Percentiles rank a stretch among this genome's conserved stretches.
phyloP scores from a whole-genome alignment of 371 early-diverging fungal genomes.

The Mortierella sp. region DNA sequence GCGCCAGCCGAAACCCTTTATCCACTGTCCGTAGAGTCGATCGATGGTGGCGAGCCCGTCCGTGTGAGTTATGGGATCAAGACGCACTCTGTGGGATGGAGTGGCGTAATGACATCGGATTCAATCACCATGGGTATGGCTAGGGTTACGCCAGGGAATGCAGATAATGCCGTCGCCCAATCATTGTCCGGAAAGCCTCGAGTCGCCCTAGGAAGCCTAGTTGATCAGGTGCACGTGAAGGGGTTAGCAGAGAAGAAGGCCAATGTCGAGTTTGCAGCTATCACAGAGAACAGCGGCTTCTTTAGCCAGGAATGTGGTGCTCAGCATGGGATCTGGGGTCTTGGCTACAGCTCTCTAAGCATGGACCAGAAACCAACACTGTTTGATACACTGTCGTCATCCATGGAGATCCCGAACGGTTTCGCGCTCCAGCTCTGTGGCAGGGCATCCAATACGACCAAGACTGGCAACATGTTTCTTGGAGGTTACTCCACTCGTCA shows the following conservation, averaged over 20 bases:
- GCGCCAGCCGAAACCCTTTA: conserved; percentile 44
- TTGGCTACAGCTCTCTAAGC: conserved; percentile 37
- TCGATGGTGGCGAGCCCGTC: conserved; percentile 16
- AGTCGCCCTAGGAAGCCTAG: too few relatives aligned
- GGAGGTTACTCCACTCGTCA: conserved; percentile 39
- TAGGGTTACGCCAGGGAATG: too few relatives aligned
- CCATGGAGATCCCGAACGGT: conserved; percentile 51
- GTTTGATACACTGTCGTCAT: conserved; percentile 41
- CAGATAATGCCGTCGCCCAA: too few relatives aligned
- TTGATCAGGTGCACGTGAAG: not conserved
- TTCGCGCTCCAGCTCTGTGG: conserved; percentile 51
- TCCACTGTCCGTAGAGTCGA: conserved; percentile 23
- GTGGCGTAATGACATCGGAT: conserved; percentile 49
- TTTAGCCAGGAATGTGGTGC: conserved; percentile 48
- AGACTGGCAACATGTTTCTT: conserved; percentile 49
- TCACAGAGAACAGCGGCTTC: conserved; percentile 38
- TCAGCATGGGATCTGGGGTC: conserved; percentile 51
- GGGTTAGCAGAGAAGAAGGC: conserved; percentile 41
- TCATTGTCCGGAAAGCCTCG: too few relatives aligned
- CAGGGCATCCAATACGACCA: conserved; percentile 25
- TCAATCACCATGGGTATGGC: conserved; percentile 43
- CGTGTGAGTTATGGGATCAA: conserved; percentile 48
- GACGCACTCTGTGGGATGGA: conserved; percentile 49
- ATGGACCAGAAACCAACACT: conserved; percentile 41
- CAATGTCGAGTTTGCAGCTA: conserved; percentile 51